Evolutionary conservation across 352 stramenopile species (phyloP).

Genomic region (Pythium scleroteichum): DNA sequence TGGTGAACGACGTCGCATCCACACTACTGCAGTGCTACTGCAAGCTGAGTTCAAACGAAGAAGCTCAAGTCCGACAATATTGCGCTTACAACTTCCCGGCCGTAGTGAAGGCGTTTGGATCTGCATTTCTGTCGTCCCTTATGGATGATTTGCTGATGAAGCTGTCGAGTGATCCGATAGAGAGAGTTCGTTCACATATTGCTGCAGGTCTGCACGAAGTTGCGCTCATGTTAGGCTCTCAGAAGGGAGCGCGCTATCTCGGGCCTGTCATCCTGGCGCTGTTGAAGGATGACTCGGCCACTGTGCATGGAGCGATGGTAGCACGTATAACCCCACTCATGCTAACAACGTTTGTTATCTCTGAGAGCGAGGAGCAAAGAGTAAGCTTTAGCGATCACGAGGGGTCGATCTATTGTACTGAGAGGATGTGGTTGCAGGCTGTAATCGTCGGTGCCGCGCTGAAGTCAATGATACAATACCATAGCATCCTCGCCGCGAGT

Average conservation of each 20-base stretch:
- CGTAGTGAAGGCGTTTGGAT: constrained; percentile 69
- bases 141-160: constrained; percentile 76
- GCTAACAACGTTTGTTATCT: constrained; percentile 42
- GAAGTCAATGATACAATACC: constrained; percentile 75
- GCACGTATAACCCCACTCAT: constrained; percentile 55
- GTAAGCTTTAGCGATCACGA: constrained; percentile 26
- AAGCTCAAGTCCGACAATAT: constrained; percentile 56
- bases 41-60: constrained; percentile 57
- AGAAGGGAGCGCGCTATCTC: constrained; percentile 63
- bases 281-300: constrained; percentile 63
- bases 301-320: constrained; percentile 67
- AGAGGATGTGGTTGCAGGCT: constrained; percentile 24
- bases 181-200: constrained; percentile 52
- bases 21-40: constrained; percentile 64
- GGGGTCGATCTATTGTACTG: too few relatives aligned
- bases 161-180: constrained; percentile 28
- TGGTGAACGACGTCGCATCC: constrained; percentile 49
- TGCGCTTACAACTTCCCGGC: constrained; percentile 84
- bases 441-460: constrained; percentile 54
- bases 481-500: constrained; percentile 60
- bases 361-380: constrained; percentile 69
- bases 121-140: constrained; percentile 50
- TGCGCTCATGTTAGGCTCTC: constrained; percentile 56
- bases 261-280: constrained; percentile 53
- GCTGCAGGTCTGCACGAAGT: constrained; percentile 78